These are phyloP conservation scores for Mrakia gelida DNA, from an alignment of 768 basidiomycete species.

Conservation along the genomic window DNA sequence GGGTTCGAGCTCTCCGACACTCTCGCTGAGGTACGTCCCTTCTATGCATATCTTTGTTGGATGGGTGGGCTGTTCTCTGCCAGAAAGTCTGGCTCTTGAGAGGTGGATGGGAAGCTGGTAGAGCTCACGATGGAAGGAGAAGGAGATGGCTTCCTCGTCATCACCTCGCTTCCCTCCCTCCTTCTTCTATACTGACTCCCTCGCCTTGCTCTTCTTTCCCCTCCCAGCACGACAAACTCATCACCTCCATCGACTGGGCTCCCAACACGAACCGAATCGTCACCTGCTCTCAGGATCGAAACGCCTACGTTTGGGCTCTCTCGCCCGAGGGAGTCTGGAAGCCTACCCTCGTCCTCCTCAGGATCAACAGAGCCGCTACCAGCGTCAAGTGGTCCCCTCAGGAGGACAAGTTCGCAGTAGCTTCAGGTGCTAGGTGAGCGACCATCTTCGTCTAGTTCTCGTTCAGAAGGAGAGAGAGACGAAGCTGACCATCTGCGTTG, in stretches of 20 bases:
- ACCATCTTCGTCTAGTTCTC: neutral
- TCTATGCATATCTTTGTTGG: neutral
- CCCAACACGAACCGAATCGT: slow-evolving; percentile 95
- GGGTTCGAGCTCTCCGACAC: slow-evolving; percentile 56
- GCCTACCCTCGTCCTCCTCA: slow-evolving; percentile 89
- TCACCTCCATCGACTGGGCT: slow-evolving; percentile 99
- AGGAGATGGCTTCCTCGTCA: neutral
- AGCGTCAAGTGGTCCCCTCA: slow-evolving; percentile 93
- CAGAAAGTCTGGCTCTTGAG: too few species aligned
- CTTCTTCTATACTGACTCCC: neutral
- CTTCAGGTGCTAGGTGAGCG: slow-evolving; percentile 80
- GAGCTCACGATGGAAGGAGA: neutral
- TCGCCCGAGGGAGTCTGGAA: slow-evolving; percentile 80
- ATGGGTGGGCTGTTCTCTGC: too few species aligned
- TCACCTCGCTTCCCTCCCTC: neutral
- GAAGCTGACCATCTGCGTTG: slow-evolving; percentile 2
- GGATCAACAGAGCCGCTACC: slow-evolving; percentile 94
- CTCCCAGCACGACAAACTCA: slow-evolving; percentile 88
- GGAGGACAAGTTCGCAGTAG: slow-evolving; percentile 98
- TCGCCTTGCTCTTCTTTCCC: neutral
- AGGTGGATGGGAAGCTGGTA: neutral
- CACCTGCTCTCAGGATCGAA: slow-evolving; percentile 96
- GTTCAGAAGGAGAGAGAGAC: neutral
- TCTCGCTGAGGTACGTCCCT: slow-evolving; percentile 67
- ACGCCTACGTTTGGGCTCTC: slow-evolving; percentile 97